These are phyloP conservation scores for Cytospora paraplurivora DNA, from an alignment of 2,329 filamentous ascomycete genomes.

Conservation along the genomic window DNA sequence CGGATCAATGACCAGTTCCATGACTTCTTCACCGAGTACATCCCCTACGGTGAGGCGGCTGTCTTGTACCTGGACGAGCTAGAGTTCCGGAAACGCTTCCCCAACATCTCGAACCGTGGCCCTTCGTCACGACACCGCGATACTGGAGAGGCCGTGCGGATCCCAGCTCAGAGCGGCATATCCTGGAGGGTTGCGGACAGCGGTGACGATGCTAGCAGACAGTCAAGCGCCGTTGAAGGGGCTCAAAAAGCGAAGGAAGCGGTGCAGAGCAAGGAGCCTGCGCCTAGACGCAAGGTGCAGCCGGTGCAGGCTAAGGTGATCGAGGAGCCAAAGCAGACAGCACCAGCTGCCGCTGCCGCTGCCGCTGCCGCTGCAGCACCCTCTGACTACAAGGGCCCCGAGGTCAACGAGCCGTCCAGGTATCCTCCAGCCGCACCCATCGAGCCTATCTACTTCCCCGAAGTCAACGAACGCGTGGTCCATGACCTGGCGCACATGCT, in stretches of 20 bases:
- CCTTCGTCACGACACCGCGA: constrained; percentile 55
- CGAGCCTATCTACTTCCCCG: constrained; percentile 73
- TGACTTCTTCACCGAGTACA: constrained; percentile 95
- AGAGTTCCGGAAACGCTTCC: constrained; percentile 87
- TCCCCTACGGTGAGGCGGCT: constrained; percentile 91
- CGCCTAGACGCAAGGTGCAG: constrained; percentile 22
- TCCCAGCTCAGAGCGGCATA: constrained; percentile 82
- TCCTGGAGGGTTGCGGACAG: constrained; percentile 75
- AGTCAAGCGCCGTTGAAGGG: constrained; percentile 59
- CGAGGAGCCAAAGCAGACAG: constrained; percentile 33
- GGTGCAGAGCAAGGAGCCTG: constrained; percentile 36
- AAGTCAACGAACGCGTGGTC: constrained; percentile 82
- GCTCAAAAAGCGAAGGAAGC: constrained; percentile 38
- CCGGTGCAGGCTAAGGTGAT: constrained; percentile 36
- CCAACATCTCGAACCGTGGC: constrained; percentile 47
- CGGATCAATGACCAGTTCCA: constrained; percentile 97
- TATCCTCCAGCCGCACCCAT: constrained; percentile 69
- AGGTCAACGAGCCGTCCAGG: constrained; percentile 67
- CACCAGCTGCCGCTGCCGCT: constrained; percentile 31
- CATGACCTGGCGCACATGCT: constrained; percentile 94
- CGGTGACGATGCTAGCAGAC: constrained; percentile 57
- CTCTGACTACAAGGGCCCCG: constrained; percentile 53
- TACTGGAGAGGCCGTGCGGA: constrained; percentile 72
- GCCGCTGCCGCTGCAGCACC: constrained; percentile 38
- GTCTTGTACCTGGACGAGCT: constrained; percentile 95